A percentile compares a stretch with the other conserved stretches of the same genome.
Conservation (phyloP, 148 eudicot genomes). For the Vaccinium corymbosum region DNA sequence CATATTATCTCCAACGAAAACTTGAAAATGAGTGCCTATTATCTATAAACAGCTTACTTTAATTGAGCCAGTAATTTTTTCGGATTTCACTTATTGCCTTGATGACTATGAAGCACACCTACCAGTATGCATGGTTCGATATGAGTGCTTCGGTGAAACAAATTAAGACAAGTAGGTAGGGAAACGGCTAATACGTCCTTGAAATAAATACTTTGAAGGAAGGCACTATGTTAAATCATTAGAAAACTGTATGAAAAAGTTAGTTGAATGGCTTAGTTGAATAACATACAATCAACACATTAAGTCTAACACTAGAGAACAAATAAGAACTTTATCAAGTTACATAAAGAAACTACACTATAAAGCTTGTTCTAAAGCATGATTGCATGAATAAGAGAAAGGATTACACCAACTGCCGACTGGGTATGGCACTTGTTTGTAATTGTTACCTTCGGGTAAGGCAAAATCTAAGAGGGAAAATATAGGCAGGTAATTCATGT, state of each 20-base stretch:
- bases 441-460: no score
- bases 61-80: not conserved
- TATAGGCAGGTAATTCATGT: no score
- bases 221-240: not conserved
- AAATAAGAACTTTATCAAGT: not conserved
- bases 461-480: no score
- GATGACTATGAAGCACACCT: not conserved
- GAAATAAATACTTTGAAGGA: not conserved
- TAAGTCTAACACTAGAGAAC: not conserved
- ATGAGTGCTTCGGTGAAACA: no score
- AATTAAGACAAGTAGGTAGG: no score
- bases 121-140: no score
- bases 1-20: not conserved
- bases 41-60: not conserved
- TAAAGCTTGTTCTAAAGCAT: not conserved
- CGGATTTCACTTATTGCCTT: not conserved
- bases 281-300: not conserved
- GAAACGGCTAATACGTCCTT: not conserved
- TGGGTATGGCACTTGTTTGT: no score
- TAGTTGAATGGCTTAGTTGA: not conserved
- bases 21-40: not conserved
- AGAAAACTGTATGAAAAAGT: not conserved
- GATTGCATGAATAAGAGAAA: no score
- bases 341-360: not conserved
- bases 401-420: no score